Evolutionary conservation across 257 asterid species (phyloP).

Genomic region (Anisodus acutangulus): DNA sequence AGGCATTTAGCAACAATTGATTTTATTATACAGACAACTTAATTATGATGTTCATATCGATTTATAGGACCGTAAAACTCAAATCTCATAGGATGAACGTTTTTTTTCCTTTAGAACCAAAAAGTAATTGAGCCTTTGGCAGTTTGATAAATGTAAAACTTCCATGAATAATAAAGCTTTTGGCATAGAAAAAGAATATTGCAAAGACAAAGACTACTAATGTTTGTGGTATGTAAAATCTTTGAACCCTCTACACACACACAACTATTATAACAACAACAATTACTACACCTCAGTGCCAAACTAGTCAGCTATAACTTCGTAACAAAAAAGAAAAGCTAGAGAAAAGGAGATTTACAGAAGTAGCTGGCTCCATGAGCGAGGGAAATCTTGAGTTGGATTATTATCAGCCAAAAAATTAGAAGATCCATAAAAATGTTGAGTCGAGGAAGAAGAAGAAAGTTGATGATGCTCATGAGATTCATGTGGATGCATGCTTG

Average conservation of each 20-base stretch:
- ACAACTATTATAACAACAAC: background rate
- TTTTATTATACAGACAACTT: background rate
- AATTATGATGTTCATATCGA: background rate
- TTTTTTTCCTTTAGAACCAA: no score
- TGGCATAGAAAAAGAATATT: background rate
- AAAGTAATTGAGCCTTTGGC: background rate
- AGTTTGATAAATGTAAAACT: background rate
- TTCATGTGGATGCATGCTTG: conserved; percentile 44
- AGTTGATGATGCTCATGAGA: conserved; percentile 30
- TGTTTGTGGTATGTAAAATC: background rate
- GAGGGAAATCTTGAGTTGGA: conserved; percentile 35
- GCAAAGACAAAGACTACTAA: background rate
- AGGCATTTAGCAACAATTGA: background rate
- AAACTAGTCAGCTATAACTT: background rate
- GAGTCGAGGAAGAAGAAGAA: conserved; percentile 34
- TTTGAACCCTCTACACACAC: background rate
- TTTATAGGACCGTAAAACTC: background rate
- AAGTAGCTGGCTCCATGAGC: conserved; percentile 32
- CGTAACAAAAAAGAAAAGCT: background rate
- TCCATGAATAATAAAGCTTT: background rate
- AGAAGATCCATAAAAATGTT: conserved; percentile 41
- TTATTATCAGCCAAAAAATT: conserved; percentile 39
- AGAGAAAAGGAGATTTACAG: conserved; percentile 37
- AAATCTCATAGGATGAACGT: background rate
- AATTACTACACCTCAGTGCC: background rate